Percentiles rank a stretch among this genome's conserved stretches.
phyloP scores from a whole-genome alignment of 1,284 basidiomycete genomes.

The Naganishia sp. region DNA sequence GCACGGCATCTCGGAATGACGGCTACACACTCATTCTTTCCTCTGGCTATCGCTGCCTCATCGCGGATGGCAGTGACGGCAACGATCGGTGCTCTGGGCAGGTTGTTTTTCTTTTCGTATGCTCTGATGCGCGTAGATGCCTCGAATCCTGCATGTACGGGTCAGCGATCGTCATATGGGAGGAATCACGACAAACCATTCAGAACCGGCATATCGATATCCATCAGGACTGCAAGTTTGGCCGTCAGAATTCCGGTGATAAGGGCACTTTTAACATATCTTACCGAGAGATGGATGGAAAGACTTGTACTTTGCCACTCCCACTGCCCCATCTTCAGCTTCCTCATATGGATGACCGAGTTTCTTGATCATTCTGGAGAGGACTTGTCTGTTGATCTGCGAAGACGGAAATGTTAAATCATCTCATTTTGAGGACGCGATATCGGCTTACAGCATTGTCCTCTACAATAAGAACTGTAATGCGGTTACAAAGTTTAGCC shows the following conservation, averaged over 20 bases:
- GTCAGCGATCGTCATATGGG: background rate
- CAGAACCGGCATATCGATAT: conserved; percentile 41
- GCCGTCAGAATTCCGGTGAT: background rate
- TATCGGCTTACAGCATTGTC: conserved; percentile 41
- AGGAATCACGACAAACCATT: background rate
- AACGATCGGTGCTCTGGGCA: conserved; percentile 32
- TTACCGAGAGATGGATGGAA: conserved; percentile 36
- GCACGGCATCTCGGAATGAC: background rate
- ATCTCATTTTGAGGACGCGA: background rate
- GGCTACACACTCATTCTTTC: conserved; percentile 18
- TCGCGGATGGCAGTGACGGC: conserved; percentile 39
- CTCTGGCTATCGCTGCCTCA: conserved; percentile 34
- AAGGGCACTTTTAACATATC: background rate
- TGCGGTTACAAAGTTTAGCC: background rate
- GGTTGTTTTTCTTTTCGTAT: conserved; percentile 26
- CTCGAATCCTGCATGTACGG: conserved; percentile 36
- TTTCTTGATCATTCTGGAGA: conserved; percentile 30
- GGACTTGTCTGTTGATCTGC: conserved; percentile 29
- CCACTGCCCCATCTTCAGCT: conserved; percentile 42
- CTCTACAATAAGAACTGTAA: conserved; percentile 41
- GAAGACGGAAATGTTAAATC: background rate
- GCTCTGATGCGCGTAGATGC: conserved; percentile 38
- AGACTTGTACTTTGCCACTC: conserved; percentile 36
- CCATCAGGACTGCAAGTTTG: conserved; percentile 38
- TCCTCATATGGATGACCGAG: conserved; percentile 36